Evolutionary conservation across 1,139 yeast genomes (phyloP).

Genomic region (Saccharomyces uvarum): DNA sequence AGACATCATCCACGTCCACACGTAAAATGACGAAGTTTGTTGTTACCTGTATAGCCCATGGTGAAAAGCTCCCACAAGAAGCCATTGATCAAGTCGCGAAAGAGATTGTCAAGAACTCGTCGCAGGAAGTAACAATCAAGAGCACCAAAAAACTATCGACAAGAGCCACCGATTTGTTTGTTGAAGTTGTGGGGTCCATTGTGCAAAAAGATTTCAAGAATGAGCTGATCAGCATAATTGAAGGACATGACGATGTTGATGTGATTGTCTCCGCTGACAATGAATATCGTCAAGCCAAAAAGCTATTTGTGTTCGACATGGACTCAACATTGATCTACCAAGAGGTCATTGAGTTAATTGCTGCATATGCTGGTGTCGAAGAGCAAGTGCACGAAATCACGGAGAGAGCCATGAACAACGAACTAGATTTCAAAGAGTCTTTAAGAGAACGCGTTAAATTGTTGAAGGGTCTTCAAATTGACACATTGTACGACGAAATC

Average conservation of each 20-base stretch:
- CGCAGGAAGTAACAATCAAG: slow-evolving; percentile 2
- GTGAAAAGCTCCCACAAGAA: slow-evolving; percentile 3
- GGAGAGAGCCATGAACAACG: slow-evolving; percentile 94
- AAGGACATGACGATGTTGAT: slow-evolving; percentile 32
- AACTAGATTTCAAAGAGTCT: slow-evolving; percentile 82
- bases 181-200: slow-evolving; percentile 4
- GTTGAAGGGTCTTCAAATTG: slow-evolving; percentile 70
- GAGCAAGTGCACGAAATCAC: slow-evolving; percentile 74
- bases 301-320: slow-evolving; percentile 88
- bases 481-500: slow-evolving; percentile 70
- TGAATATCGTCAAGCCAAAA: slow-evolving; percentile 43
- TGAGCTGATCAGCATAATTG: slow-evolving; percentile 4
- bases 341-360: slow-evolving; percentile 93
- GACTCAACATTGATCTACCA: slow-evolving; percentile 94
- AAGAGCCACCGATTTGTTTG: slow-evolving; percentile 17
- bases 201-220: slow-evolving; percentile 4
- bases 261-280: slow-evolving; percentile 40
- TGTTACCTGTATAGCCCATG: slow-evolving; percentile 17
- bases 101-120: not conserved
- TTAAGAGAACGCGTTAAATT: slow-evolving; percentile 66
- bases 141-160: slow-evolving; percentile 9
- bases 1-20: not conserved
- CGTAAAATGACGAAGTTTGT: slow-evolving; percentile 11
- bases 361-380: slow-evolving; percentile 77
- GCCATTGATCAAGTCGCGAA: not conserved